Base-by-base conservation (phyloP, 345 rosid species). In the Salix arbutifolia region DNA sequence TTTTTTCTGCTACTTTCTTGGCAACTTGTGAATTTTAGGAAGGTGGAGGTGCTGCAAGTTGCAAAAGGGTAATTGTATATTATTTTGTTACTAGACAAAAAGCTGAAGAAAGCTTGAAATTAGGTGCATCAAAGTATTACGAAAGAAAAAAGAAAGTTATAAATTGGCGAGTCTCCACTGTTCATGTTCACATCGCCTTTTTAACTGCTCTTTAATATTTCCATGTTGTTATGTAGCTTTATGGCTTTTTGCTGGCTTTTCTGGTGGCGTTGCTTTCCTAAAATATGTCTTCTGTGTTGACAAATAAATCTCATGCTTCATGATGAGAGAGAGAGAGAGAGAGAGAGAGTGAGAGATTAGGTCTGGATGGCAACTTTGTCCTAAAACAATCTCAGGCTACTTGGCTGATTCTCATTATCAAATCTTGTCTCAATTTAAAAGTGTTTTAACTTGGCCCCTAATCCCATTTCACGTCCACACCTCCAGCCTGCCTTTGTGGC, bases 21-120 rank as follows among this genome's bases (percentile, higher is more conserved):
- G 61, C 35, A 76, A 75, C 67, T 76, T 79, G 76, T 75, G 73
- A 71, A 60, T 73, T 64, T 50, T 53, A 31, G 60, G 42, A 52
- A 30, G 60, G 58, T 35, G 65, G n/a, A n/a, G 74, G 48, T 25
- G 79, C 80, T 72, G 84, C 88, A 87, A 83, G 84, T 85, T 76
- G 86, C 84, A 33, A 56, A 84, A 77, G 58, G 23, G 26, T 61
- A 86, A 82, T 82, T 89, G 91, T 87, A 86, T 78, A 85, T 84
- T 84, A 77, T 65, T 16, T 14, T 33, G 31, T 58, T 58, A 58
- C 79, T 79, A 70, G 84, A 77, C 83, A 42, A 80, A 78, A 82
- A 64, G 83, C 83, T 72, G 77, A 74, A 85, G 74, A 85, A 81
- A 79, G 87, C 82, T 82, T 9, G 73, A 80, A 77, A 74, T 68